Base-by-base conservation (phyloP, 495 filamentous ascomycete genomes). In the Penicillium desertorum region DNA sequence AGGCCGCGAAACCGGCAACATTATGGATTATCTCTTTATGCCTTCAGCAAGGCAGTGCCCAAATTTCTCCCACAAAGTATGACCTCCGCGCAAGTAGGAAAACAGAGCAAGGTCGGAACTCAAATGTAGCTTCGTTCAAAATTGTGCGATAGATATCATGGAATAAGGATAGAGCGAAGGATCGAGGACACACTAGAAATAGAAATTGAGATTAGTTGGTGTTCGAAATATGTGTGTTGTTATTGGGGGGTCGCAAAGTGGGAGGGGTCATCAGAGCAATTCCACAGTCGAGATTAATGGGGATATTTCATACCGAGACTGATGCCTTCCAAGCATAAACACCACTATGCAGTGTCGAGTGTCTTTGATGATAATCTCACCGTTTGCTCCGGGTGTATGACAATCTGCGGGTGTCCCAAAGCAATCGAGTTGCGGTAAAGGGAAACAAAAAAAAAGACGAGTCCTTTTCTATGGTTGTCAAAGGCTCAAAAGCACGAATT, bases 1-100 rank as follows among this genome's bases (percentile, higher is more conserved):
- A 25, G 85, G 79, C 63, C 83, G 81, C 47, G 82, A 77, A 49
- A 83, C 84, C 73, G 88, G 91, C 78, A 90, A 88, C 94, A 97
- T 97, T 90, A 94, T 89, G 79, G 76, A 74, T 71, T 73, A 70
- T 68, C 61, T 61, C 53, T 60, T 62, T 63, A 51, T 52, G 61
- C 61, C 65, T 63, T 22, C 42, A 59, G 56, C 41, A 64, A 67
- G 60, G 63, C 59, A 61, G 63, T 54, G 57, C 59, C 60, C 62
- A 57, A 48, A 61, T 62, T 61, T 61, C 62, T 59, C 47, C 37
- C 61, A 58, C 61, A 54, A 34, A 56, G 54, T 59, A 62, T 56
- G 34, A 44, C 36, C 50, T 54, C 30, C 46, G 45, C 44, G 42
- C 56, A 51, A 45, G 41, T 61, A 36, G 43, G 45, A 46, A 58